Percentiles rank a stretch among this genome's conserved stretches.
Evolutionary conservation across 1,139 yeast genomes (phyloP).

Genomic region (Hyphopichia pseudoburtonii): DNA sequence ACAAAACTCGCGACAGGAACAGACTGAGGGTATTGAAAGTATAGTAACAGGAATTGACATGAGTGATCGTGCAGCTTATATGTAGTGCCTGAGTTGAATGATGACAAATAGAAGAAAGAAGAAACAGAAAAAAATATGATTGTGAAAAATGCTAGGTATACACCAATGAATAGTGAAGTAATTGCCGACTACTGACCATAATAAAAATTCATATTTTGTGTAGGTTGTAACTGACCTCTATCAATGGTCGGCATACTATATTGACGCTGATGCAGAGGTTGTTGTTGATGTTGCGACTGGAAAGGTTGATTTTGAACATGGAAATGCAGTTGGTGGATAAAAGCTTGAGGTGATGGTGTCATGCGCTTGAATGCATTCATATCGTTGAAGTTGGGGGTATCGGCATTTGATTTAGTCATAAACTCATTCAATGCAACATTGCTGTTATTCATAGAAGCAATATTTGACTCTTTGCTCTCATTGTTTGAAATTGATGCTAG

Average conservation of each 20-base stretch:
- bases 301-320: background rate
- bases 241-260: background rate
- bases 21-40: too few species aligned
- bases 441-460: too few species aligned
- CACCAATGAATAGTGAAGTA: too few species aligned
- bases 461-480: too few species aligned
- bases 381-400: background rate
- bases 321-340: background rate
- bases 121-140: too few species aligned
- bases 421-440: constrained; percentile 3
- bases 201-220: background rate
- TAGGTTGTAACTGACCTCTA: constrained; percentile 1
- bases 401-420: constrained; percentile 1
- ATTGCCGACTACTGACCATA: too few species aligned
- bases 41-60: too few species aligned
- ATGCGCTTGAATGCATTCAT: background rate
- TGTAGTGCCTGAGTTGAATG: too few species aligned
- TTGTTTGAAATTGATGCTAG: background rate
- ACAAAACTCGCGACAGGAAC: too few species aligned
- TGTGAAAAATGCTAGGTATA: too few species aligned
- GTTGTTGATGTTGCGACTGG: background rate
- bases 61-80: too few species aligned
- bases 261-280: background rate
- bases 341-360: background rate
- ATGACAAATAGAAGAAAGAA: too few species aligned